Conservation (phyloP, 805 yeast genomes). For the Jamesozyma rosinii region DNA sequence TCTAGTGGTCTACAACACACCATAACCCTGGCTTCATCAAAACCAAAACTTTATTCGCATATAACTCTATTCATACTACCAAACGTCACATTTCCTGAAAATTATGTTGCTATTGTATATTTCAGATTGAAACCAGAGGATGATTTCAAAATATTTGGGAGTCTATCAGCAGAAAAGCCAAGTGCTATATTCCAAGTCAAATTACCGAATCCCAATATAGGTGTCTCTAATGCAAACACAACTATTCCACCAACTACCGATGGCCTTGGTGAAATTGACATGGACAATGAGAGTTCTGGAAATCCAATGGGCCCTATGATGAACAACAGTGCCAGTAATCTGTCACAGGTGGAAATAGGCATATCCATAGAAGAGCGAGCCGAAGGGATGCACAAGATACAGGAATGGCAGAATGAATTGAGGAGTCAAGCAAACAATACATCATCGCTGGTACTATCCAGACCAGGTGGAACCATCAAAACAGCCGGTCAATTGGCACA, state of each 20-base stretch:
- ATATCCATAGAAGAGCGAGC: slow-evolving; percentile 79
- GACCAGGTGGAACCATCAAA: slow-evolving; percentile 13
- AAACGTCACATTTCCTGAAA: slow-evolving; percentile 59
- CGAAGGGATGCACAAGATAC: slow-evolving; percentile 53
- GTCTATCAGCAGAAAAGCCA: slow-evolving; percentile 57
- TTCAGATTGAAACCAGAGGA: slow-evolving; percentile 62
- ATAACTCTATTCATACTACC: slow-evolving; percentile 81
- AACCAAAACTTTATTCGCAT: slow-evolving; percentile 44
- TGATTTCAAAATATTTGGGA: slow-evolving; percentile 59
- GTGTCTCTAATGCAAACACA: not conserved
- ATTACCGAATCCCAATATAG: slow-evolving; percentile 14
- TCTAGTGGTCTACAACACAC: slow-evolving; percentile 33
- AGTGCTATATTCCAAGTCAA: slow-evolving; percentile 85
- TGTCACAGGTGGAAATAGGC: slow-evolving; percentile 49
- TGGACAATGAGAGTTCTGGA: slow-evolving; percentile 41
- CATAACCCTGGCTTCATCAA: slow-evolving; percentile 28
- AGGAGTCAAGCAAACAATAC: slow-evolving; percentile 4
- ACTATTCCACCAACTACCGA: slow-evolving; percentile 21
- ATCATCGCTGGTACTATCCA: slow-evolving; percentile 25
- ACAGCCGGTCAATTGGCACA: slow-evolving; percentile 27
- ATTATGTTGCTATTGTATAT: slow-evolving; percentile 74
- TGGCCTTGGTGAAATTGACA: slow-evolving; percentile 48
- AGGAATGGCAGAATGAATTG: slow-evolving; percentile 32
- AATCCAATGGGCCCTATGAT: slow-evolving; percentile 6
- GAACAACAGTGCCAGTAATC: slow-evolving; percentile 22